Base-by-base conservation (phyloP, 2,329 filamentous ascomycete species). In the Fusarium mexicanum region DNA sequence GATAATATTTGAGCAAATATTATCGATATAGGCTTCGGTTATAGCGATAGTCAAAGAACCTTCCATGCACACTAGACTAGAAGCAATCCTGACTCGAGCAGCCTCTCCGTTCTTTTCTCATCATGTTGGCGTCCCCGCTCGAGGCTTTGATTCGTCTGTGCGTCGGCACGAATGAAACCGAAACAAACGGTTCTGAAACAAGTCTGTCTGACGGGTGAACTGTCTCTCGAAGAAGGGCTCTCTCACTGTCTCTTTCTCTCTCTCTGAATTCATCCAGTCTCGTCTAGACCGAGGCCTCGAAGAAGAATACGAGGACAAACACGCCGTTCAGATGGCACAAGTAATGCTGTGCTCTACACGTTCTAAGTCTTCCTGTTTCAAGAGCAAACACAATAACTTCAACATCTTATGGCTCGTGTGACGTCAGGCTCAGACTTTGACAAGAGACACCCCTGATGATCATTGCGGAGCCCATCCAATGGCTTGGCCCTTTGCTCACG, bases 171-270 rank as follows among this genome's bases (percentile, higher is more conserved):
- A 74, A 69, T 65, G 68, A 72, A 74, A 69, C 72, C 69, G 53
- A 74, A 75, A 74, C 64, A 74, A 62, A 74, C 60, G 53, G 60
- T 73, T 74, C 72, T 74, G 72, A 74, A 74, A 74, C 72, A 41
- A 41, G 68, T 61, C 72, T 74, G 68, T 66, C 72, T 74, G 47
- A 71, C 62, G 51, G 57, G 61, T 61, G 61, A 59, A 58, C 35
- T n/a, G 29, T 55, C 29, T 59, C 46, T 48, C n/a, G 24, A 40
- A 43, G 5, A 40, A 37, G 44, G 24, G 22, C 47, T 58, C 22
- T 29, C 16, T 35, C 17, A 14, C 14, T 38, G 3, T 38, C 29
- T 50, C 14, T 38, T 3, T 38, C 35, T 50, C 17, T 50, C 17
- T 31, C 22, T 26, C 16, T 38, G 14, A n/a, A 24, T 14, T 48